Conservation (phyloP, 805 yeast species). For the baker's yeast (Saccharomyces cerevisiae) region DNA sequence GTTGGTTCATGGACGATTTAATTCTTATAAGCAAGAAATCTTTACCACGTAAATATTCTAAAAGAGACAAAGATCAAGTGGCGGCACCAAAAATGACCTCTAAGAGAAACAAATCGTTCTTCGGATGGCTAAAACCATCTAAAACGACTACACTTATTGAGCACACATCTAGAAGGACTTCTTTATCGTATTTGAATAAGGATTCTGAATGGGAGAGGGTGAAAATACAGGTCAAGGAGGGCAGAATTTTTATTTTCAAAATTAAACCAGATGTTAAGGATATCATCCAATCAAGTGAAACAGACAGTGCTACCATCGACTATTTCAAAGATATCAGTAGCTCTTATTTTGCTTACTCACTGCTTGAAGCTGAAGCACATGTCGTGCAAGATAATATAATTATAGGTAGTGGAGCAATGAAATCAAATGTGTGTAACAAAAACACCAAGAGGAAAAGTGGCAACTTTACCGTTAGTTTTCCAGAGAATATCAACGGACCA, state of each 20-base stretch:
- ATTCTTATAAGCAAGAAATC: constrained; percentile 9
- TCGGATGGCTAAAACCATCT: constrained; percentile 18
- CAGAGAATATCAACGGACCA: constrained; percentile 11
- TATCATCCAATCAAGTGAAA: neutral
- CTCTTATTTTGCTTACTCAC: constrained; percentile 16
- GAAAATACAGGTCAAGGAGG: constrained; percentile 20
- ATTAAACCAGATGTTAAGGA: neutral
- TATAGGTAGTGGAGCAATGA: constrained; percentile 3
- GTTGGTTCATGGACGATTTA: constrained; percentile 23
- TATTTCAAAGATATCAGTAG: constrained; percentile 6
- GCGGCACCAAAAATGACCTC: neutral
- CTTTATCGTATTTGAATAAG: constrained; percentile 19
- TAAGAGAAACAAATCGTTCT: constrained; percentile 2
- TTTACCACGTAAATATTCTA: neutral
- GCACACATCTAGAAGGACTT: constrained; percentile 4
- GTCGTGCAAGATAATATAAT: constrained; percentile 25
- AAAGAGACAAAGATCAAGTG: neutral
- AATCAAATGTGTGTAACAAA: neutral
- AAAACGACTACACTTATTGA: constrained; percentile 6
- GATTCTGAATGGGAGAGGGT: constrained; percentile 17
- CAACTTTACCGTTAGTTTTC: constrained; percentile 21
- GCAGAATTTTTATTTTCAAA: constrained; percentile 22
- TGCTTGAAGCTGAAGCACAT: constrained; percentile 24
- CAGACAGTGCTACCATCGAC: neutral
- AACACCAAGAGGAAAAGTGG: constrained; percentile 3